Evolutionary conservation across 108 stramenopile species (phyloP), one percentile per base, ranked within the genome.

Genomic region (Conticribra weissflogii): DNA sequence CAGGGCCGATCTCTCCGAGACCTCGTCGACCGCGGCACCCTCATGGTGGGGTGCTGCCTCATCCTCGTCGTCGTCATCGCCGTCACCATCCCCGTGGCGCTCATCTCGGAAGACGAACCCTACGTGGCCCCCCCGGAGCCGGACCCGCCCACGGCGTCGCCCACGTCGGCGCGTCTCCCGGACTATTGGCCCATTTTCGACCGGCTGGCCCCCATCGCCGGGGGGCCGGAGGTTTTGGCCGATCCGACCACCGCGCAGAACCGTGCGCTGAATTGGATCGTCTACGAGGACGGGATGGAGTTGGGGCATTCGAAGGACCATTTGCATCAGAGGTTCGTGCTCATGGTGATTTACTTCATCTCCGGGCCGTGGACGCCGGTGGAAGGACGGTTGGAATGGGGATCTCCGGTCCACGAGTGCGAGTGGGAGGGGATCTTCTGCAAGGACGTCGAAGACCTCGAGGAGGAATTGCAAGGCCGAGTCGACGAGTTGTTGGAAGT

Each of bases 321-420:
- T 49, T 47, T 72, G 36, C 71, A 72, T 67, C 78, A 79, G 30
- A 45, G 78, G 24, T 79, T 72, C 30, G 71, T 79, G 3, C 46
- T 72, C 15, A 79, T 79, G 78, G 78, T 79, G 23, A 73, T 79
- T 59, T 79, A 79, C 34, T 79, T 79, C 18, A 68, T 68, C 48
- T 28, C 23, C 49, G 74, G 74, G 22, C 74, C 74, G 60, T 76
- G 74, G 72, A 66, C 78, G 23, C 71, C 72, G 2, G 59, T 79
- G 59, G 72, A 62, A 50, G 66, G 72, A 14, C 28, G 54, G 46
- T 59, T 79, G 64, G 78, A 79, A 58, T 79, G 78, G 78, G 78
- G 78, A 0, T 46, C 41, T 23, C 71, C 71, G 2, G 78, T 79
- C 2, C 78, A 79, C 46, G 78, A 79, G 25, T 79, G 78, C 50